These are phyloP conservation scores for Lumnitzera racemosa DNA, from an alignment of 345 rosid genomes.

Conservation along the genomic window DNA sequence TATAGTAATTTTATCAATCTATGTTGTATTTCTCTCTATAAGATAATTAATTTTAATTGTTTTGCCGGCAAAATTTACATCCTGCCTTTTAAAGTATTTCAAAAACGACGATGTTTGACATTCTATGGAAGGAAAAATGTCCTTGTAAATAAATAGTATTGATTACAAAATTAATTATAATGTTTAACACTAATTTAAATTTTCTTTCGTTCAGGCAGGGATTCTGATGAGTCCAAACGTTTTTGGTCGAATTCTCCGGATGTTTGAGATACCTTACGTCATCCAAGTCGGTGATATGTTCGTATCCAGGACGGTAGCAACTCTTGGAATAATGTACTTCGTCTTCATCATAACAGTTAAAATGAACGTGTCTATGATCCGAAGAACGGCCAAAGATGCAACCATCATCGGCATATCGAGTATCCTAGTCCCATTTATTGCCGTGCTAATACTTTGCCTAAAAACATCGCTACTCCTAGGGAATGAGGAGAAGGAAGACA, in stretches of 20 bases:
- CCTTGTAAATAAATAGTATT: too few species aligned
- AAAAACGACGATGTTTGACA: too few species aligned
- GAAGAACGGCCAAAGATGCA: slow-evolving; percentile 1
- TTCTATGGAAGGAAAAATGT: too few species aligned
- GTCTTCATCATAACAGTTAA: slow-evolving; percentile 21
- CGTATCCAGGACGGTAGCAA: not conserved
- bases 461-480: not conserved
- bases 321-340: slow-evolving; percentile 6
- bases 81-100: too few species aligned
- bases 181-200: too few species aligned
- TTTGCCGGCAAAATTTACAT: too few species aligned
- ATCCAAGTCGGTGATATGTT: too few species aligned
- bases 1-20: too few species aligned
- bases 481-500: not conserved
- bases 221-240: slow-evolving; percentile 20
- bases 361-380: slow-evolving; percentile 6
- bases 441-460: not conserved
- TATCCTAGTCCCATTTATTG: not conserved
- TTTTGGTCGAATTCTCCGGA: slow-evolving; percentile 1
- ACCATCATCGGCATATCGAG: slow-evolving; percentile 10
- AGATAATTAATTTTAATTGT: too few species aligned
- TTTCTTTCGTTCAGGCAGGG: slow-evolving; percentile 10
- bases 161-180: too few species aligned
- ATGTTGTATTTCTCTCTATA: too few species aligned
- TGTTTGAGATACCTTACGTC: too few species aligned